phyloP scores from a whole-genome alignment of 2,329 filamentous ascomycete genomes.

The Cordyceps farinosa region DNA sequence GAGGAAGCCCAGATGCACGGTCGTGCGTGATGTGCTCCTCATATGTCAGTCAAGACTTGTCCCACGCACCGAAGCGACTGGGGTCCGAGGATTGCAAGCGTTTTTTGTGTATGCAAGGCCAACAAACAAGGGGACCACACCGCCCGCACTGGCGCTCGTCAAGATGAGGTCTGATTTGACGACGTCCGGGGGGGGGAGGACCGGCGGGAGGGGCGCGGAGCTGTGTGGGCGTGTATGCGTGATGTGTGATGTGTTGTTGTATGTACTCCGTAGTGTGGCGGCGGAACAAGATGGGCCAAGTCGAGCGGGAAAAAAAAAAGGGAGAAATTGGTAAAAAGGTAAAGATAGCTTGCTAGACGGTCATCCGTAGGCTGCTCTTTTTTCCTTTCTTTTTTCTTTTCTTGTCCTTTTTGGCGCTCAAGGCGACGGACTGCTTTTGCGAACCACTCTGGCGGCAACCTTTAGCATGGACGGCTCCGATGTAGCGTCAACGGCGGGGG shows the following conservation, averaged over 20 bases:
- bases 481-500: no score
- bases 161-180: constrained; percentile 1
- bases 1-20: neutral
- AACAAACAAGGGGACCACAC: constrained; percentile 15
- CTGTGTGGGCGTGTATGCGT: neutral
- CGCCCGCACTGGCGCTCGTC: constrained; percentile 7
- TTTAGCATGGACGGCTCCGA: no score
- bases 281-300: constrained; percentile 2
- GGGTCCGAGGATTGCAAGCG: neutral
- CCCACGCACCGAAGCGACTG: neutral
- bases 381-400: no score
- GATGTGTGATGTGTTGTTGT: constrained; percentile 1
- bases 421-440: no score
- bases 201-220: neutral
- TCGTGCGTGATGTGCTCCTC: constrained; percentile 11
- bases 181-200: neutral
- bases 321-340: neutral
- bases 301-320: neutral
- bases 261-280: neutral
- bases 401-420: no score
- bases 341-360: no score
- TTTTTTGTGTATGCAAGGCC: constrained; percentile 8
- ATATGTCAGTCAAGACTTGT: constrained; percentile 3
- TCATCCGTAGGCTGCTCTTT: no score
- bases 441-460: no score